Base-by-base conservation (phyloP, 139 green algal genomes). In the Tetratostichococcus sp. region DNA sequence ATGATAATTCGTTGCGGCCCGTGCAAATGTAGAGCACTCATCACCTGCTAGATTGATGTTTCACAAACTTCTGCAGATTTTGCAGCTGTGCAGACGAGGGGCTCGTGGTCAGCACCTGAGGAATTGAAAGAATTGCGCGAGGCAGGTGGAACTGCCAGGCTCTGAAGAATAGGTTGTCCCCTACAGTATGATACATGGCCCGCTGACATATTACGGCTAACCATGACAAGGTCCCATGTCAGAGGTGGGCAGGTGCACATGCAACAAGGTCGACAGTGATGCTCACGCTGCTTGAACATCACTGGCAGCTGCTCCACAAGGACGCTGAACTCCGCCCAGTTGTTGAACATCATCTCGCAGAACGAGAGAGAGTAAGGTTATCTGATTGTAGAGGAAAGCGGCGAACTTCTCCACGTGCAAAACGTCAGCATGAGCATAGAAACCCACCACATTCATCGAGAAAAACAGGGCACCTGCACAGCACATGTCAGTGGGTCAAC, bases 241-340 rank as follows among this genome's bases (percentile, higher is more conserved):
- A n/a, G n/a, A n/a, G n/a, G n/a, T n/a, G n/a, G n/a, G n/a, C n/a
- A n/a, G n/a, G n/a, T n/a, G n/a, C n/a, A 50, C 39, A 50, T 31
- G n/a, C 5, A 68, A 66, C 76, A 30, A 77, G 72, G 58, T 78
- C 80, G 39, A 80, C 80, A 1, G 57, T 71, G 65, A 75, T n/a
- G 70, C 25, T 79, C 81, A 2, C 81, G 77, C 76, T 86, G 81
- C 69, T 78, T 77, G 69, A 76, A 83, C 30, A 85, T 79, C 16
- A 31, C 68, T 11, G 69, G 16, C 26, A 65, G 26, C 25, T 28
- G 25, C 23, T 43, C 39, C 25, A 74, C 69, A 25, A 65, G 33
- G 35, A 74, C 39, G 25, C 35, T 39, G 25, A 74, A 65, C 69
- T 74, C 69, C 2, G 31, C 32, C 34, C 32, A 65, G 35, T 30